Evolutionary conservation across 345 rosid species (phyloP), one percentile per base, ranked within the genome.

Genomic region (Lenwebbia sp.): DNA sequence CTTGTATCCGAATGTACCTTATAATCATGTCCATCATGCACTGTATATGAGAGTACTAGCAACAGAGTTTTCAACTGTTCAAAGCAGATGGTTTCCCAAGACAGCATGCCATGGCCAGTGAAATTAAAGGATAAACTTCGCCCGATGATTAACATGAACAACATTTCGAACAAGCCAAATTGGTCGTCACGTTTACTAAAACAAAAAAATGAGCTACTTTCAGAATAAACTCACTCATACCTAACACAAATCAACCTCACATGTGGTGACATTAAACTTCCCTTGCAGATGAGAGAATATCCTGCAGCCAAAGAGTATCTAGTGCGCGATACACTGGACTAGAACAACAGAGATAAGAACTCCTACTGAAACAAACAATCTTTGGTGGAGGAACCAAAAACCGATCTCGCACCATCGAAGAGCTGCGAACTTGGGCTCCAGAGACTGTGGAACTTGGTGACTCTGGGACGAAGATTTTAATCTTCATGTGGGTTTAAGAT

Each of bases 401-500:
- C 21, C 5, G 2, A 83, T 44, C 84, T 52, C 60, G 4, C 84
- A 52, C 84, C 84, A 52, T 52, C 44, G 5, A 30, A 83, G 40
- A 28, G 44, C 47, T 37, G 44, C 81, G 6, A 70, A 70, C 81
- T 70, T 70, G 1, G 81, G 37, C 4, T 70, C 47, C 81, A 70
- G 81, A 70, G 81, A 70, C 47, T 70, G 7, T 23, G 57, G 4
- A 37, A 70, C 47, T 70, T 70, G 81, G 81, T 70, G 81, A 37
- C 81, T 37, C 81, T 28, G 83, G 83, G 54, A 51, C 23, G 3
- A 82, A 44, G 33, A 49, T 25, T 49, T 25, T 82, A 13, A 47
- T 51, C 54, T 86, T 93, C 92, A 97, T 78, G 96, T 97, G 52
- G 99, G 99, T 92, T 95, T 97, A 60, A 97, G 85, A 86, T 97